A percentile compares a stretch with the other conserved stretches of the same genome.
These are phyloP conservation scores for Simmondsia chinensis DNA, from an alignment of 148 eudicot genomes.

Conservation along the genomic window DNA sequence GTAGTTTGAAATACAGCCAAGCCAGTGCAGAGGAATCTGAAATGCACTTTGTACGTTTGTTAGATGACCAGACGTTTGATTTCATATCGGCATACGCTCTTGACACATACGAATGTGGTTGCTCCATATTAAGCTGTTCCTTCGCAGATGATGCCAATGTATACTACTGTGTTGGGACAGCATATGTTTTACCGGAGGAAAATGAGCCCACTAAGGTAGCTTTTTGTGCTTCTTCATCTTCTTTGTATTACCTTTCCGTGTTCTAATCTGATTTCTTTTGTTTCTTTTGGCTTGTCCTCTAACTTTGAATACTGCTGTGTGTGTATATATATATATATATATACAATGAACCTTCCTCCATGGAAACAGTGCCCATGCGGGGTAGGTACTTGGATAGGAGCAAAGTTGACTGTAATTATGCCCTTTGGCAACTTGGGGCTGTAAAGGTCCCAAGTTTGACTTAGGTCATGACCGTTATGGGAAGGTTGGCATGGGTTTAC, in stretches of 20 bases:
- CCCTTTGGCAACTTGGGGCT: too few relatives aligned
- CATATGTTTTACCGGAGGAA: slow-evolving; percentile 92
- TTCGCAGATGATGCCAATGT: slow-evolving; percentile 85
- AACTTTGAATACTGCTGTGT: too few relatives aligned
- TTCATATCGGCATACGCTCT: slow-evolving; percentile 78
- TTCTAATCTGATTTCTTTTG: not conserved
- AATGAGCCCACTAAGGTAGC: slow-evolving; percentile 92
- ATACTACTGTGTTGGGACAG: slow-evolving; percentile 95
- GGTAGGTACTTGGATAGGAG: too few relatives aligned
- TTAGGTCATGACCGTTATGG: too few relatives aligned
- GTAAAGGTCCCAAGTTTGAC: too few relatives aligned
- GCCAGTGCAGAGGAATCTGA: slow-evolving; percentile 76
- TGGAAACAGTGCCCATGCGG: too few relatives aligned
- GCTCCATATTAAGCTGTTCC: slow-evolving; percentile 92
- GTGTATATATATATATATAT: too few relatives aligned
- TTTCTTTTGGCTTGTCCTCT: not conserved
- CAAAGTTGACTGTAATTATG: too few relatives aligned
- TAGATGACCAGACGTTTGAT: slow-evolving; percentile 94
- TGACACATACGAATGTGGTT: slow-evolving; percentile 83
- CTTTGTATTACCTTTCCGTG: too few relatives aligned
- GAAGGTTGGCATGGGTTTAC: too few relatives aligned
- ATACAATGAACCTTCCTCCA: too few relatives aligned
- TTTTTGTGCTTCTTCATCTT: not conserved
- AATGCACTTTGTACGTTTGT: slow-evolving; percentile 81
- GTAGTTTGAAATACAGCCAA: slow-evolving; percentile 73